Percentiles rank a stretch among this genome's conserved stretches.
phyloP scores from a whole-genome alignment of 371 early-diverging fungal genomes.

The Mortierella sp. region DNA sequence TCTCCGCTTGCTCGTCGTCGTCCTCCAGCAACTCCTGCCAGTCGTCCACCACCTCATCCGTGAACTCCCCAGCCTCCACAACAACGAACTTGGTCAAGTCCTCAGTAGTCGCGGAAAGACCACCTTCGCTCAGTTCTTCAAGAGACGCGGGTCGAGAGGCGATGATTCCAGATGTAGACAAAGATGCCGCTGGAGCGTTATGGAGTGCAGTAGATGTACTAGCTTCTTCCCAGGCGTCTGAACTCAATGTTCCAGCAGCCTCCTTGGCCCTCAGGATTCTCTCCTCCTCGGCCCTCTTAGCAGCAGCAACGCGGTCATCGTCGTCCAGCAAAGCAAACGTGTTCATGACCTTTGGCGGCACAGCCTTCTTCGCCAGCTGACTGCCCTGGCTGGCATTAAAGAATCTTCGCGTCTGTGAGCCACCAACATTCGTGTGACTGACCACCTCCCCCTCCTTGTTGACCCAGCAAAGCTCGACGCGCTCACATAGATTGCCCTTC shows the following conservation, averaged over 20 bases:
- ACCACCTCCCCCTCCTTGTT: slow-evolving; percentile 63
- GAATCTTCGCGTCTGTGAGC: slow-evolving; percentile 38
- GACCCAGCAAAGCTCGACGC: slow-evolving; percentile 72
- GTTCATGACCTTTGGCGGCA: slow-evolving; percentile 30
- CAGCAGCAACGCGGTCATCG: slow-evolving; percentile 44
- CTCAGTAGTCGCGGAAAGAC: slow-evolving; percentile 11
- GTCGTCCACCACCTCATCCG: slow-evolving; percentile 50
- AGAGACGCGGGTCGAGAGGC: slow-evolving; percentile 3
- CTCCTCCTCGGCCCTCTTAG: slow-evolving; percentile 49
- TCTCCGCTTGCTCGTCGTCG: slow-evolving; percentile 16
- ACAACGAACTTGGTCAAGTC: slow-evolving; percentile 47
- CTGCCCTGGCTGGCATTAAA: slow-evolving; percentile 31
- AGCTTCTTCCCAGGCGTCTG: slow-evolving; percentile 46
- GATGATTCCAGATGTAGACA: background rate
- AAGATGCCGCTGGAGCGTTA: background rate
- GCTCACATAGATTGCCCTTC: slow-evolving; percentile 56
- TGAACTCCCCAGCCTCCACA: slow-evolving; percentile 41
- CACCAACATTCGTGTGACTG: slow-evolving; percentile 34
- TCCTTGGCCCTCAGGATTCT: slow-evolving; percentile 44
- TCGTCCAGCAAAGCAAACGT: slow-evolving; percentile 46
- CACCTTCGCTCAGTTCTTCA: slow-evolving; percentile 6
- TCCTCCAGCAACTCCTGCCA: slow-evolving; percentile 51
- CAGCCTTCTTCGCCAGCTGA: slow-evolving; percentile 16
- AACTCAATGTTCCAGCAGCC: slow-evolving; percentile 45
- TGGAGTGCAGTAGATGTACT: slow-evolving; percentile 5